Conservation (phyloP, 2,329 filamentous ascomycete species). For the Fusarium liriodendri region DNA sequence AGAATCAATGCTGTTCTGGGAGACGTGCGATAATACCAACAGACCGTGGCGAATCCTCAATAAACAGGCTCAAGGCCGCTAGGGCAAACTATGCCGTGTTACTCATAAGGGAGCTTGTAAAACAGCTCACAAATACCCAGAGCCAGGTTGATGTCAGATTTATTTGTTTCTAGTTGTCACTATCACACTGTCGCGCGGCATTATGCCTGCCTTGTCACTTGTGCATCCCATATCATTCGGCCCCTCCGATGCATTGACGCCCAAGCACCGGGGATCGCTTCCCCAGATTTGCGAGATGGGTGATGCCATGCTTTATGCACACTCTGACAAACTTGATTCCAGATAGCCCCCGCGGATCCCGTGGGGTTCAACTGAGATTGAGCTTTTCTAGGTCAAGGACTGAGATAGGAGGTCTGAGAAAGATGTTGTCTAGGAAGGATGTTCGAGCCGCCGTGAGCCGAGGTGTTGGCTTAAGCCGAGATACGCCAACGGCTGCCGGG, state of each 20-base stretch:
- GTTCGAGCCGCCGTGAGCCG: background rate
- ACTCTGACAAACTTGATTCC: background rate
- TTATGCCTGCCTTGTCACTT: background rate
- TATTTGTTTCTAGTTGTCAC: background rate
- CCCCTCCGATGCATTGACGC: background rate
- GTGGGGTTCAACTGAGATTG: background rate
- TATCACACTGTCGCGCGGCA: background rate
- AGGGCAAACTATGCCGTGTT: background rate
- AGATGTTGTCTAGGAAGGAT: background rate
- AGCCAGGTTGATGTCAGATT: background rate
- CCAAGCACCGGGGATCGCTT: background rate
- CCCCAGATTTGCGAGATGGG: background rate
- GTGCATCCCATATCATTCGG: background rate
- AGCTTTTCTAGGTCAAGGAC: background rate
- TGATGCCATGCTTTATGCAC: background rate
- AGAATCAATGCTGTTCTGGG: background rate
- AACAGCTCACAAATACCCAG: background rate
- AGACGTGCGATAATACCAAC: background rate
- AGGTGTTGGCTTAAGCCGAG: background rate
- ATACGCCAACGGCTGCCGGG: accelerated
- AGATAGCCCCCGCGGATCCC: background rate
- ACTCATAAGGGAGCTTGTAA: background rate
- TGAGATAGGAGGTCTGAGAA: background rate
- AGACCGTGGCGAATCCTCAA: background rate
- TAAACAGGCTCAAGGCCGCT: background rate